phyloP scores from a whole-genome alignment of 176 grass and related monocot genomes.

The Lolium rigidum region DNA sequence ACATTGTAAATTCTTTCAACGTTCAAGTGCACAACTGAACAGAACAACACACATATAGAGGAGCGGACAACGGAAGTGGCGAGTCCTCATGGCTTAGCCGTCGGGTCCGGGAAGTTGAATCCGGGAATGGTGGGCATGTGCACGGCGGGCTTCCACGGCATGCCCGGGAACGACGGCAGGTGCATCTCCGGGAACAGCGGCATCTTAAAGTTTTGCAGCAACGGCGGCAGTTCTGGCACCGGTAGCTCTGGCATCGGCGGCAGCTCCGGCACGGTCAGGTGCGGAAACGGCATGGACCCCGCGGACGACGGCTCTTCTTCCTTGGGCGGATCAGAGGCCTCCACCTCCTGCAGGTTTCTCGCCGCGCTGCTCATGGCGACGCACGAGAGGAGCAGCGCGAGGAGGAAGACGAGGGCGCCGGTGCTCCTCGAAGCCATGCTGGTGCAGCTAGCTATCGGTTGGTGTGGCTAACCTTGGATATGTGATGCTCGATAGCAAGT shows the following conservation, averaged over 20 bases:
- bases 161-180: constrained; percentile 32
- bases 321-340: not conserved
- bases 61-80: not conserved
- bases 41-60: not conserved
- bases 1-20: too few relatives aligned
- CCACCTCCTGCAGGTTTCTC: constrained; percentile 11
- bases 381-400: not conserved
- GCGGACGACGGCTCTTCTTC: not conserved
- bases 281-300: not conserved
- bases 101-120: constrained; percentile 16
- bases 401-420: not conserved
- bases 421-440: not conserved
- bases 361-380: constrained; percentile 13
- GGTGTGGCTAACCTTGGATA: too few relatives aligned
- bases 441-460: not conserved
- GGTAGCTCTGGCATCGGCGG: not conserved
- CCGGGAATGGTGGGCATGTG: not conserved
- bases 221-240: constrained; percentile 26
- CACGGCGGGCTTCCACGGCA: constrained; percentile 12
- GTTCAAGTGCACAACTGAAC: not conserved
- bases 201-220: constrained; percentile 3
- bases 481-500: not conserved
- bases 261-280: constrained; percentile 15
- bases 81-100: constrained; percentile 35
- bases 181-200: constrained; percentile 18